Conservation (phyloP, 306 rosid species). For the Dalbergia oliveri region DNA sequence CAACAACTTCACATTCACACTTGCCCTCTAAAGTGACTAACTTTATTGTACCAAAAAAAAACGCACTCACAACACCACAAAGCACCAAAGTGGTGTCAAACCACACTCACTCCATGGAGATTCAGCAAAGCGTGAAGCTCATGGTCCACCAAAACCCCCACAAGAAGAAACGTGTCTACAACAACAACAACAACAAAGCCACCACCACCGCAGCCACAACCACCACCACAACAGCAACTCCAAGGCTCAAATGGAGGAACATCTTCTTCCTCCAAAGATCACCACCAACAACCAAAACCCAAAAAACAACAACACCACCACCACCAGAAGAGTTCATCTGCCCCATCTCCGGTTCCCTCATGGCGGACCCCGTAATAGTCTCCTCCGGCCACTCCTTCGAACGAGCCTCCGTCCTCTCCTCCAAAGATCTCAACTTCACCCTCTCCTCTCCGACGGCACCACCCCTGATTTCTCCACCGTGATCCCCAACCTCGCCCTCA, state of each 20-base stretch:
- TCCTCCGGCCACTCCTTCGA: conserved; percentile 95
- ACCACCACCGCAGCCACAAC: conserved; percentile 12
- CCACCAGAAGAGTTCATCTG: conserved; percentile 87
- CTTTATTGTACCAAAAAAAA: background rate
- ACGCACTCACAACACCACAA: too few relatives aligned
- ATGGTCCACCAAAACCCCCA: conserved; percentile 45
- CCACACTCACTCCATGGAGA: conserved; percentile 58
- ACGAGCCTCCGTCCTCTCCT: conserved; percentile 62
- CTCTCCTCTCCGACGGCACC: conserved; percentile 64
- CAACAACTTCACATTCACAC: conserved; percentile 1
- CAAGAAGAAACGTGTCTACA: conserved; percentile 38
- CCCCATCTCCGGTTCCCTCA: conserved; percentile 73
- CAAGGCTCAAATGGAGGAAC: conserved; percentile 76
- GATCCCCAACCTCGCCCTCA: conserved; percentile 82
- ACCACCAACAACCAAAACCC: conserved; percentile 38
- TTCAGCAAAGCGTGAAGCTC: conserved; percentile 62
- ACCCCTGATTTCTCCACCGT: conserved; percentile 78
- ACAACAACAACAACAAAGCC: background rate
- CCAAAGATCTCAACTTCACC: conserved; percentile 66
- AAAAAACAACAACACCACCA: conserved; percentile 30
- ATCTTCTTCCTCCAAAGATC: conserved; percentile 54
- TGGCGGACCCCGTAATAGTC: conserved; percentile 92
- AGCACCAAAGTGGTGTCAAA: too few relatives aligned
- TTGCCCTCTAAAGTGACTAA: background rate
- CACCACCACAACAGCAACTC: conserved; percentile 10